Evolutionary conservation across 2,329 filamentous ascomycete species (phyloP).

Genomic region (Neonectria hederae): DNA sequence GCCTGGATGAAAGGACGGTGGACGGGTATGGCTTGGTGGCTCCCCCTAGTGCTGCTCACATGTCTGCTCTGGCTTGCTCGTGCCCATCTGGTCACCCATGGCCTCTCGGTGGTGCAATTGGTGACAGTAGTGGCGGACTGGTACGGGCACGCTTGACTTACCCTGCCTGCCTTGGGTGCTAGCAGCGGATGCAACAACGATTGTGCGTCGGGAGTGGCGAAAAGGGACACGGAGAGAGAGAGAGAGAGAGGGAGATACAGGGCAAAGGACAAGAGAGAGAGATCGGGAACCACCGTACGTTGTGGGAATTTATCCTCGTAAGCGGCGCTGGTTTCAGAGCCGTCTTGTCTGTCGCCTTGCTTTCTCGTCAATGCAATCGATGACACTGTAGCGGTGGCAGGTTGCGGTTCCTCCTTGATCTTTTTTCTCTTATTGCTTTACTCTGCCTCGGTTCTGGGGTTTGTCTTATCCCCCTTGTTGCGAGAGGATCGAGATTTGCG

Average conservation of each 20-base stretch:
- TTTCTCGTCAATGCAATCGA: not conserved
- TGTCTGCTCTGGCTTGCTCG: not conserved
- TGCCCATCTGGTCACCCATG: not conserved
- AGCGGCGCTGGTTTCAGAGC: no score
- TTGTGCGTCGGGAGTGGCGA: constrained; percentile 1
- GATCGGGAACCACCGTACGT: no score
- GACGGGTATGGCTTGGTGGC: constrained; percentile 2
- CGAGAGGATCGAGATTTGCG: not conserved
- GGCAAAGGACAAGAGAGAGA: not conserved
- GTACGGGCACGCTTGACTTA: constrained; percentile 4
- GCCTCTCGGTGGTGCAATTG: not conserved
- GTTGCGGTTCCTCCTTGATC: not conserved
- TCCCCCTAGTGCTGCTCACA: not conserved
- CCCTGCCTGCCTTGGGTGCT: constrained; percentile 1
- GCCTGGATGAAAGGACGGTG: not conserved
- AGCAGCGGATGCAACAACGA: constrained; percentile 10
- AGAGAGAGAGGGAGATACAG: not conserved
- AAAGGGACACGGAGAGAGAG: no score
- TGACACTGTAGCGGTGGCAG: not conserved
- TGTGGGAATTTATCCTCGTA: no score
- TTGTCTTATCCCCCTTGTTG: not conserved
- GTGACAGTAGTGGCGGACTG: constrained; percentile 1
- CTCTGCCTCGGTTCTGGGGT: not conserved
- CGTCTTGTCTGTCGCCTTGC: not conserved
- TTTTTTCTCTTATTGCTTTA: not conserved